Percentiles rank a stretch among this genome's conserved stretches.
phyloP scores from a whole-genome alignment of 495 filamentous ascomycete species.

The Poronia punctata region DNA sequence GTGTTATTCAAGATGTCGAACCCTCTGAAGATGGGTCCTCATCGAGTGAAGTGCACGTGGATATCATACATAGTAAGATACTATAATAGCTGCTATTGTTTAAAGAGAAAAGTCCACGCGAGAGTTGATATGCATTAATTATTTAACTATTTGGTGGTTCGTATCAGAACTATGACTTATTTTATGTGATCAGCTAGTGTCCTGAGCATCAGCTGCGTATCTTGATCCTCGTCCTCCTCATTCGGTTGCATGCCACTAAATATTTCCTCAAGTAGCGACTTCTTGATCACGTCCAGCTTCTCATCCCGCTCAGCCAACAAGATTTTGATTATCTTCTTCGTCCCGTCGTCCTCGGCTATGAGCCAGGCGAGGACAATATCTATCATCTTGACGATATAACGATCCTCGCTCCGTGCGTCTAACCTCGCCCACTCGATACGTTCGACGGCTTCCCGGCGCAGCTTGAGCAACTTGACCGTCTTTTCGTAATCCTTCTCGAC shows the following conservation, averaged over 20 bases:
- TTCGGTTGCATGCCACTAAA: conserved; percentile 51
- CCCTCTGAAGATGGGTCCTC: too few species aligned
- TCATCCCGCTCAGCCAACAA: conserved; percentile 65
- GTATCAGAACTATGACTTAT: conserved; percentile 20
- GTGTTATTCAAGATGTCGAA: too few species aligned
- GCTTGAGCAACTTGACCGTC: conserved; percentile 57
- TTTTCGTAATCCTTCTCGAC: conserved; percentile 92
- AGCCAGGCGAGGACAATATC: conserved; percentile 91
- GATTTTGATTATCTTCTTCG: conserved; percentile 55
- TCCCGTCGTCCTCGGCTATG: conserved; percentile 81
- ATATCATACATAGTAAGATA: conserved; percentile 4
- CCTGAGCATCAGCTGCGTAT: conserved; percentile 62
- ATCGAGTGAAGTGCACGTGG: not conserved
- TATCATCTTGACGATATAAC: conserved; percentile 79
- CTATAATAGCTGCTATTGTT: not conserved
- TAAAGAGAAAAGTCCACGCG: conserved; percentile 4
- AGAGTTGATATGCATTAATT: conserved; percentile 15
- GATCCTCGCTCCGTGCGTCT: conserved; percentile 59
- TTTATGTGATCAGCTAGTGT: conserved; percentile 57
- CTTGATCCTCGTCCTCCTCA: conserved; percentile 47
- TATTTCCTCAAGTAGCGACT: conserved; percentile 64
- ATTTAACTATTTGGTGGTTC: conserved; percentile 14
- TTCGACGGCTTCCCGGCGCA: conserved; percentile 65
- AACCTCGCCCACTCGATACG: conserved; percentile 60
- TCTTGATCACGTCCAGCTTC: conserved; percentile 50